Evolutionary conservation across 352 stramenopile species (phyloP).

Genomic region (Globisporangium megalacanthum): DNA sequence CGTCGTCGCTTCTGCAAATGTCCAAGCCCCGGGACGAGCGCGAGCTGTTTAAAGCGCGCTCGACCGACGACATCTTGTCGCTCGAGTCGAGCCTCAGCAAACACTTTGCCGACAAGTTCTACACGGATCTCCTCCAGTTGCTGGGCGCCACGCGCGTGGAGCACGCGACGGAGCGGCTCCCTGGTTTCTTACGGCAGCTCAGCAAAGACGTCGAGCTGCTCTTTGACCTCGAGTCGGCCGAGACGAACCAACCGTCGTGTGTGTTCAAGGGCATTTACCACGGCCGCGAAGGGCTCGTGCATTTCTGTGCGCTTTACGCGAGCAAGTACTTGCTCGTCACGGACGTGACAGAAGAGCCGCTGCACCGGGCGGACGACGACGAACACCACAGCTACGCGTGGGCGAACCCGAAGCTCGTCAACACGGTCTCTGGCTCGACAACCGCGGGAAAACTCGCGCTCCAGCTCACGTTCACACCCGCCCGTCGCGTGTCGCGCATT

Average conservation of each 20-base stretch:
- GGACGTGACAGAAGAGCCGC: conserved; percentile 39
- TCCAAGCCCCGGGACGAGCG: conserved; percentile 17
- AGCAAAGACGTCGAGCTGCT: conserved; percentile 83
- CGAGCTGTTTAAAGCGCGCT: conserved; percentile 25
- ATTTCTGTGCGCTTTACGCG: conserved; percentile 72
- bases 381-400: conserved; percentile 68
- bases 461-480: conserved; percentile 79
- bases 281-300: conserved; percentile 77
- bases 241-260: conserved; percentile 66
- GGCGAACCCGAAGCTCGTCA: conserved; percentile 50
- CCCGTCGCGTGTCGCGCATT: conserved; percentile 74
- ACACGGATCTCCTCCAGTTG: conserved; percentile 53
- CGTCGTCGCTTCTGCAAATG: conserved; percentile 30
- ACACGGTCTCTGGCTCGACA: conserved; percentile 73
- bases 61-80: conserved; percentile 41
- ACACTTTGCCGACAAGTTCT: conserved; percentile 66
- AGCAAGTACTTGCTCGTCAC: conserved; percentile 73
- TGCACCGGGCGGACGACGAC: conserved; percentile 61
- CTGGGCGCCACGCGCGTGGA: conserved; percentile 31
- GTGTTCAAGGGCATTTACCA: conserved; percentile 88
- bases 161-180: conserved; percentile 47
- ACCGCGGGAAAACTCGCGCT: conserved; percentile 70
- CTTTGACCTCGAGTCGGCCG: conserved; percentile 78
- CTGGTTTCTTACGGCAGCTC: conserved; percentile 68
- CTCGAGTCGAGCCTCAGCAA: conserved; percentile 62